Conservation (phyloP, 1,139 yeast species). For the Yamadazyma triangularis region DNA sequence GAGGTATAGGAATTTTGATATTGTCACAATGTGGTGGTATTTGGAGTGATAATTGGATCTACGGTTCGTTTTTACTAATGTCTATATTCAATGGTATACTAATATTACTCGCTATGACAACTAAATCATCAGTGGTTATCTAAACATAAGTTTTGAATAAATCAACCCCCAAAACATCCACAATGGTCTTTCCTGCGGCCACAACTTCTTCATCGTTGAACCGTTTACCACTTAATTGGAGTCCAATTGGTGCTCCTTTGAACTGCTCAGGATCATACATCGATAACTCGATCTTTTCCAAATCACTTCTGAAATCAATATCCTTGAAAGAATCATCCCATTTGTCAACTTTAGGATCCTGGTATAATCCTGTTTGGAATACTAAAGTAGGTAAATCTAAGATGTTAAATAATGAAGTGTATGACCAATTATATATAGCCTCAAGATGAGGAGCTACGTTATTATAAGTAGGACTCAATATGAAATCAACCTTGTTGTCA, state of each 20-base stretch:
- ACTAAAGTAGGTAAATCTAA: constrained; percentile 47
- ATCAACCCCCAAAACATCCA: constrained; percentile 21
- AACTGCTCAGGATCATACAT: constrained; percentile 25
- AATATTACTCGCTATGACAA: background rate
- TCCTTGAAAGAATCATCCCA: background rate
- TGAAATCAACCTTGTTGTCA: constrained; percentile 10
- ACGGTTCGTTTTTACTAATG: constrained; percentile 57
- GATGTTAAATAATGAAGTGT: constrained; percentile 64
- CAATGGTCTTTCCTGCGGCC: constrained; percentile 24
- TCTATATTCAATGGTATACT: constrained; percentile 35
- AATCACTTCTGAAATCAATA: background rate
- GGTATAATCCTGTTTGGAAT: background rate
- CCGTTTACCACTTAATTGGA: background rate
- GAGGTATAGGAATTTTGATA: constrained; percentile 65
- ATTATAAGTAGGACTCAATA: background rate
- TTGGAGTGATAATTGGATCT: constrained; percentile 53
- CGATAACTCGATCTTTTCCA: constrained; percentile 23
- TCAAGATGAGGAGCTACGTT: background rate
- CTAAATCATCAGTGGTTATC: background rate
- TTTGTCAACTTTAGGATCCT: background rate
- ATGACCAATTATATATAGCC: constrained; percentile 47
- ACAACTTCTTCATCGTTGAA: background rate
- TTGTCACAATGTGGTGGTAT: constrained; percentile 59
- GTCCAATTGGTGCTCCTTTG: background rate
- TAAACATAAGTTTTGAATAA: constrained; percentile 13